A percentile compares a stretch with the other conserved stretches of the same genome.
These are phyloP conservation scores for Melampsora americana DNA, from an alignment of 1,284 basidiomycete species.

Conservation along the genomic window DNA sequence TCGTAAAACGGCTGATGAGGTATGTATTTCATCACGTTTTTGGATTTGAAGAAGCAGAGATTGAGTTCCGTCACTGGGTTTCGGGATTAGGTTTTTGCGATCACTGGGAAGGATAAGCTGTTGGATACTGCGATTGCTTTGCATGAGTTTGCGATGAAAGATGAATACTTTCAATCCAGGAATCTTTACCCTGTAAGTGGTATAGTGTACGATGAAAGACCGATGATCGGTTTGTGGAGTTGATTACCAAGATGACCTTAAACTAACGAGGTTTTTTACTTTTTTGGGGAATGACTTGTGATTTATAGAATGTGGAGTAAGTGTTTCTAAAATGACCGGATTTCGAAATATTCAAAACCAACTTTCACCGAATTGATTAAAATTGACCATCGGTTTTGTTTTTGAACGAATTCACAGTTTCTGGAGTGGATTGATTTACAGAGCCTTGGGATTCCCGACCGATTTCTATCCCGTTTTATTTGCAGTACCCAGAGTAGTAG, in stretches of 20 bases:
- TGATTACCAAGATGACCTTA: slow-evolving; percentile 55
- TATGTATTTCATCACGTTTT: slow-evolving; percentile 50
- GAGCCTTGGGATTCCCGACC: slow-evolving; percentile 74
- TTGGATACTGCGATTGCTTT: slow-evolving; percentile 81
- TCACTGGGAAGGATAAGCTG: slow-evolving; percentile 72
- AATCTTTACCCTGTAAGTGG: slow-evolving; percentile 49
- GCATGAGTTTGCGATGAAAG: slow-evolving; percentile 79
- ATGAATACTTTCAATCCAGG: slow-evolving; percentile 75
- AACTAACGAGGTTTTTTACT: not conserved
- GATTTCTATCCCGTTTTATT: slow-evolving; percentile 88
- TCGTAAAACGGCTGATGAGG: slow-evolving; percentile 78
- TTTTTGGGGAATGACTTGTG: not conserved
- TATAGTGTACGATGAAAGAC: no score
- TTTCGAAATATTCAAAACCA: not conserved
- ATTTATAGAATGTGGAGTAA: slow-evolving; percentile 11
- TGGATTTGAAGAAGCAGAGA: not conserved
- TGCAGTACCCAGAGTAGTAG: slow-evolving; percentile 79
- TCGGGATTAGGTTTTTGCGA: slow-evolving; percentile 41
- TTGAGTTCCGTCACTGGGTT: not conserved
- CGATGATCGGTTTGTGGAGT: slow-evolving; percentile 46
- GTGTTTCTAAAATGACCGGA: not conserved
- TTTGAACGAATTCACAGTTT: slow-evolving; percentile 12
- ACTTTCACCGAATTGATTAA: slow-evolving; percentile 33
- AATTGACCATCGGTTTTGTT: not conserved
- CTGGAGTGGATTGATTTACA: slow-evolving; percentile 73